Percentiles rank a stretch among this genome's conserved stretches.
These are phyloP conservation scores for Barnettozyma populi DNA, from an alignment of 805 yeast species.

Conservation along the genomic window DNA sequence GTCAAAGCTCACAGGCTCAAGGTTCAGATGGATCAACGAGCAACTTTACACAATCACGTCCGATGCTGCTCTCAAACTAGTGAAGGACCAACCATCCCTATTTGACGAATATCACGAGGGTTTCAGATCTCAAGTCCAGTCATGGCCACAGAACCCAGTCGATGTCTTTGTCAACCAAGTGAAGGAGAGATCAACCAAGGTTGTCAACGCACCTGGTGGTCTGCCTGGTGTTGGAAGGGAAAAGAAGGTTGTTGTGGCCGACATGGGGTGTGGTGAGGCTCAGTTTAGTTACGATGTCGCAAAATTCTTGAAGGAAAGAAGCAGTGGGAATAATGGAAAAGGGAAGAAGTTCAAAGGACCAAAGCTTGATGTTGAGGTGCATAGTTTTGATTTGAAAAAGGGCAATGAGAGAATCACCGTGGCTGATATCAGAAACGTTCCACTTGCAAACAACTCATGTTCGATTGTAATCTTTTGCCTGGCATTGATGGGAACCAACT, in stretches of 20 bases:
- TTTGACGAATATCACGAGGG: slow-evolving; percentile 96
- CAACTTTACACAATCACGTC: slow-evolving; percentile 88
- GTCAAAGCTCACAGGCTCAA: slow-evolving; percentile 88
- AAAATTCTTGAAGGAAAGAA: slow-evolving; percentile 37
- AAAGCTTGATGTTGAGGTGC: slow-evolving; percentile 55
- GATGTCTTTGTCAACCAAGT: slow-evolving; percentile 77
- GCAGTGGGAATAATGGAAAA: slow-evolving; percentile 12
- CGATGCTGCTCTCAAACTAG: slow-evolving; percentile 64
- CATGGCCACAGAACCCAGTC: slow-evolving; percentile 99
- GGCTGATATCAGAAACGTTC: slow-evolving; percentile 93
- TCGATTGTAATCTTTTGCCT: slow-evolving; percentile 89
- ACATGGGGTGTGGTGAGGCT: slow-evolving; percentile 99
- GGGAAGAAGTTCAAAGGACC: slow-evolving; percentile 31
- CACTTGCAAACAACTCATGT: slow-evolving; percentile 72
- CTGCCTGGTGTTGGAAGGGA: slow-evolving; percentile 59
- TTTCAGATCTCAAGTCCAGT: slow-evolving; percentile 87
- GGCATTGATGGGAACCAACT: slow-evolving; percentile 96
- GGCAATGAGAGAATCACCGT: slow-evolving; percentile 89
- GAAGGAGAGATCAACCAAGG: slow-evolving; percentile 49
- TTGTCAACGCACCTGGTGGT: slow-evolving; percentile 95
- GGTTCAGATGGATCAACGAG: slow-evolving; percentile 98
- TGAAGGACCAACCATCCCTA: slow-evolving; percentile 76
- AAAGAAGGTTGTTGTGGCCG: slow-evolving; percentile 75
- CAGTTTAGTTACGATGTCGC: slow-evolving; percentile 67
- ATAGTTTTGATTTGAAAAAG: slow-evolving; percentile 86